Base-by-base conservation (phyloP, 805 yeast genomes). In the Kluyveromyces nonfermentans region DNA sequence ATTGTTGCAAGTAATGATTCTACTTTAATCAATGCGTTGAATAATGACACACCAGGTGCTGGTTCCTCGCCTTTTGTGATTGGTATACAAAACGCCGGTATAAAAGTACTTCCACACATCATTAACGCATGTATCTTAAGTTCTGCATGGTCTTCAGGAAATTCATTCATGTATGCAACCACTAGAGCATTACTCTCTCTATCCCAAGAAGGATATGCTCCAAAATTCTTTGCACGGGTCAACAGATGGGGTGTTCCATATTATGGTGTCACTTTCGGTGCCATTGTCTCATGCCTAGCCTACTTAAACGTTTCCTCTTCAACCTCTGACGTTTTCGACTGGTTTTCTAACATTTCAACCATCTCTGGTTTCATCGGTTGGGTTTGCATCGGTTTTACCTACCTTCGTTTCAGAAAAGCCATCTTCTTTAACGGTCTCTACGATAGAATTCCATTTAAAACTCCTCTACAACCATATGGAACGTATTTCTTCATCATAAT, bases 311-410 rank as follows among this genome's bases (percentile, higher is more conserved):
- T 68, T 22, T 74, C 81, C 5, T 66, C 74, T 6, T 65, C 74
- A 3, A 67, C 84, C 0, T 59, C 78, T 2, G 51, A 60, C 36
- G 85, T 77, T 5, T 80, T 80, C 62, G 67, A 70, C 19, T 80
- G 85, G 85, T 72, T 80, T 45, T 69, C 81, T 14, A 80, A 80
- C 55, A 74, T 80, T 48, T 71, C 80, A 32, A 79, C 85, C 31
- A 73, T 80, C 42, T 77, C 84, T 3, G 85, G 85, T 10, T 80
- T 80, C 59, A 57, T 80, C 35, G 74, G 82, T 20, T 80, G 86
- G 87, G 59, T 77, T 35, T 65, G 72, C 42, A 71, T 75, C 30
- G 60, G 74, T 33, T 59, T 70, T 33, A 74, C 82, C 8, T 78
- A 78, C 56, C 46, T 77, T 33, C 69, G 85, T 62, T 80, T 76